A percentile compares a stretch with the other conserved stretches of the same genome.
Conservation (phyloP, 768 basidiomycete species). For the Jaapia argillacea region DNA sequence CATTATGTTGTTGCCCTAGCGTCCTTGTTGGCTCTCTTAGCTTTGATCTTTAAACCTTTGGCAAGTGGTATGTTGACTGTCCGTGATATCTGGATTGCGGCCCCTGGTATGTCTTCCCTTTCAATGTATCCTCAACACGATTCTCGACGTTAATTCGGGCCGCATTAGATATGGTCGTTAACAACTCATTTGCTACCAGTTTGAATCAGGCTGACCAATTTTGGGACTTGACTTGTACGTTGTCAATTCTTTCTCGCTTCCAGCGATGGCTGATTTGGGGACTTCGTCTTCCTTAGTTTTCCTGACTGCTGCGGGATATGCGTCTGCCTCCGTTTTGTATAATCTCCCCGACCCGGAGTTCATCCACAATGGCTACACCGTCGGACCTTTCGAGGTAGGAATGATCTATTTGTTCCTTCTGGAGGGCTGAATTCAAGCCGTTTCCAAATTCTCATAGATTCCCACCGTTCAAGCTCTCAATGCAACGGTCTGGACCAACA, state of each 20-base stretch:
- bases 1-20: conserved; percentile 42
- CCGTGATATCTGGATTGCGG: conserved; percentile 31
- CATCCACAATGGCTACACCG: conserved; percentile 31
- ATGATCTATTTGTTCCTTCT: not conserved
- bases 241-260: not conserved
- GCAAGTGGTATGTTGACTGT: conserved; percentile 40
- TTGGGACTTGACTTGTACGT: conserved; percentile 36
- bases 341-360: conserved; percentile 35
- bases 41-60: conserved; percentile 40
- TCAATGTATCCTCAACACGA: not conserved
- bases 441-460: conserved; percentile 24
- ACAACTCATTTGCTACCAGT: conserved; percentile 26
- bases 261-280: not conserved
- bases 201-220: conserved; percentile 37
- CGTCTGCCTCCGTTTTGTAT: conserved; percentile 39
- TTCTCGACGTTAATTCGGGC: not conserved
- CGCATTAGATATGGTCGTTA: conserved; percentile 25
- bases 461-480: conserved; percentile 27
- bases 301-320: conserved; percentile 44
- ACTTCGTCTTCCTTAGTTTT: conserved; percentile 26
- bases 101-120: conserved; percentile 29
- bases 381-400: conserved; percentile 38
- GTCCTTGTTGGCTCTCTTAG: conserved; percentile 37
- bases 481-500: conserved; percentile 38
- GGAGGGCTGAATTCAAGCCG: no score